Conservation (phyloP, 352 stramenopile genomes). For the Chrysophaeum taylorii region DNA sequence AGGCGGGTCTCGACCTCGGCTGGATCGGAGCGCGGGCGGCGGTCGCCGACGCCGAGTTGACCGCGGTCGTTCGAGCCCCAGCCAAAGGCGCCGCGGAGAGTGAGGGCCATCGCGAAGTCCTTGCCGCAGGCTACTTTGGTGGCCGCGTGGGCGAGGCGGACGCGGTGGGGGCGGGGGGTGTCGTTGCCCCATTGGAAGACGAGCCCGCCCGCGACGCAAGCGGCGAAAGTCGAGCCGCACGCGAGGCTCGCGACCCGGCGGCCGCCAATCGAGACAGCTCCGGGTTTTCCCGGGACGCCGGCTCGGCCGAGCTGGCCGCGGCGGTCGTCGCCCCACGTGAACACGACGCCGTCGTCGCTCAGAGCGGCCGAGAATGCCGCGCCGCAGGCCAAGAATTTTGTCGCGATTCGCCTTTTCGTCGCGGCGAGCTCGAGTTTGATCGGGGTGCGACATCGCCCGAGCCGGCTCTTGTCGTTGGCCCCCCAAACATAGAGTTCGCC, state of each 20-base stretch:
- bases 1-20: slow-evolving; percentile 10
- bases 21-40: slow-evolving; percentile 14
- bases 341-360: not conserved
- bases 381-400: not conserved
- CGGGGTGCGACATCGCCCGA: no score
- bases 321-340: slow-evolving; percentile 14
- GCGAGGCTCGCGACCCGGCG: not conserved
- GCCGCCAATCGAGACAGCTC: no score
- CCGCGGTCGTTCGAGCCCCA: slow-evolving; percentile 29
- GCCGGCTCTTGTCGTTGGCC: not conserved
- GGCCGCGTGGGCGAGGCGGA: not conserved
- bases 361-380: slow-evolving; percentile 9
- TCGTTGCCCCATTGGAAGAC: not conserved
- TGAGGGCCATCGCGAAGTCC: not conserved
- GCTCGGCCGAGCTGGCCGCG: slow-evolving; percentile 2
- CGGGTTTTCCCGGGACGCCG: no score
- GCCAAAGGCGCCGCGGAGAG: slow-evolving; percentile 14
- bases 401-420: no score
- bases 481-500: not conserved
- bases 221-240: not conserved
- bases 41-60: slow-evolving; percentile 32
- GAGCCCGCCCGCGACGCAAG: not conserved
- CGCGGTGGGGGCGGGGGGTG: not conserved
- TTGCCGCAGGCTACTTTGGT: not conserved
- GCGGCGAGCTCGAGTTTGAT: no score